These are phyloP conservation scores for Xylaria acuta DNA, from an alignment of 495 filamentous ascomycete species.

Conservation along the genomic window DNA sequence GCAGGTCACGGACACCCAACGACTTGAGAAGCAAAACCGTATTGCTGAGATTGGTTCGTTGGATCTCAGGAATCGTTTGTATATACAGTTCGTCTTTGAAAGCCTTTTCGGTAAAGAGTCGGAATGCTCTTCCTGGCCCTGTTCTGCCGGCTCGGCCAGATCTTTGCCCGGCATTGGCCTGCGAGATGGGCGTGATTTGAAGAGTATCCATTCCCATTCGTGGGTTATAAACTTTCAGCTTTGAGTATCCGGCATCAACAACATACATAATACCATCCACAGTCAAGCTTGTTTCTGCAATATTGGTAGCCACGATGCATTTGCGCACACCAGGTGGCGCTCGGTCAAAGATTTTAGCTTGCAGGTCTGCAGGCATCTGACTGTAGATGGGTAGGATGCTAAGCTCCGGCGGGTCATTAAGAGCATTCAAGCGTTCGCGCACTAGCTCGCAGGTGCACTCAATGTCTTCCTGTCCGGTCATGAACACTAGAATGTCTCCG, in stretches of 20 bases:
- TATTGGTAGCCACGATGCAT: conserved; percentile 98
- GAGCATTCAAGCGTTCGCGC: conserved; percentile 83
- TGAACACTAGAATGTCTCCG: conserved; percentile 97
- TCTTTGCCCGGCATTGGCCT: conserved; percentile 93
- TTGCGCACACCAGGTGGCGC: conserved; percentile 91
- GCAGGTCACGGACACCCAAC: conserved; percentile 88
- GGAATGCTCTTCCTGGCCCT: conserved; percentile 93
- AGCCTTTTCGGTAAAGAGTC: conserved; percentile 91
- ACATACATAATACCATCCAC: conserved; percentile 99
- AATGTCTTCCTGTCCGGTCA: conserved; percentile 99
- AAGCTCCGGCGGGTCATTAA: conserved; percentile 94
- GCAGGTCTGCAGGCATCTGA: conserved; percentile 98
- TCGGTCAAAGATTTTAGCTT: conserved; percentile 96
- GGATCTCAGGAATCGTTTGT: conserved; percentile 97
- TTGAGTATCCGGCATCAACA: conserved; percentile 94
- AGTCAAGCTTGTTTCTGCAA: conserved; percentile 96
- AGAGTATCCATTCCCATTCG: conserved; percentile 99
- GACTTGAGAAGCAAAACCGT: conserved; percentile 95
- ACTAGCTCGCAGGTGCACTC: conserved; percentile 94
- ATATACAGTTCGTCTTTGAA: conserved; percentile 98
- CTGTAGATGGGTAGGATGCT: conserved; percentile 98
- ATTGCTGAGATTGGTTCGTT: conserved; percentile 93
- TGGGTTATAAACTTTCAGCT: conserved; percentile 98
- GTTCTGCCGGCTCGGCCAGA: conserved; percentile 94
- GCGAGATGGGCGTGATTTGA: conserved; percentile 97